Percentiles rank a stretch among this genome's conserved stretches.
Evolutionary conservation across 108 stramenopile genomes (phyloP).

Genomic region (Schizochytrium sp.): DNA sequence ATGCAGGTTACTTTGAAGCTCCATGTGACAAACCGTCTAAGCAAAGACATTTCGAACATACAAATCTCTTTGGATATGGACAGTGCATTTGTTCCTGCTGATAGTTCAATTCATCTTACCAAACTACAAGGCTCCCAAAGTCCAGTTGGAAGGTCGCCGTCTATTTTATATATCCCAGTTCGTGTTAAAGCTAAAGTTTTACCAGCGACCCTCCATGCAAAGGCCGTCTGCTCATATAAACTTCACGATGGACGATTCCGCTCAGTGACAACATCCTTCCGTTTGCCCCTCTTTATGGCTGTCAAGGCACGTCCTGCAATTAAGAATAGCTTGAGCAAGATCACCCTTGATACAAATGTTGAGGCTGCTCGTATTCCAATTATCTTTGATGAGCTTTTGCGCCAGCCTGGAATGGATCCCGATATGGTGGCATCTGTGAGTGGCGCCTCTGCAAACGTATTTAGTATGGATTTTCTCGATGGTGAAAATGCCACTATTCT

Average conservation of each 20-base stretch:
- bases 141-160: constrained; percentile 12
- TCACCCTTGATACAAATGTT: constrained; percentile 69
- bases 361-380: constrained; percentile 63
- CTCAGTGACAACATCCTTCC: constrained; percentile 49
- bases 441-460: not conserved
- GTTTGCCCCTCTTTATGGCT: constrained; percentile 66
- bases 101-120: not conserved
- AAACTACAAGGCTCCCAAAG: not conserved
- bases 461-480: constrained; percentile 63
- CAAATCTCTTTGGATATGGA: constrained; percentile 5
- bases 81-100: constrained; percentile 48
- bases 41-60: not conserved
- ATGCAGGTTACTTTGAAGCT: constrained; percentile 58
- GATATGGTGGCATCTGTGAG: not conserved
- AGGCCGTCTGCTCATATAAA: not conserved
- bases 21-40: not conserved
- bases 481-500: constrained; percentile 69
- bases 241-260: constrained; percentile 61
- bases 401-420: constrained; percentile 50
- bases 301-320: constrained; percentile 52
- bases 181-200: not conserved
- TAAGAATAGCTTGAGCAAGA: constrained; percentile 54
- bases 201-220: not conserved
- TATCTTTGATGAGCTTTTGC: constrained; percentile 72
- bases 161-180: not conserved